Conservation (phyloP, 2,329 filamentous ascomycete species). For the Iodosphaeria phyllophila region DNA sequence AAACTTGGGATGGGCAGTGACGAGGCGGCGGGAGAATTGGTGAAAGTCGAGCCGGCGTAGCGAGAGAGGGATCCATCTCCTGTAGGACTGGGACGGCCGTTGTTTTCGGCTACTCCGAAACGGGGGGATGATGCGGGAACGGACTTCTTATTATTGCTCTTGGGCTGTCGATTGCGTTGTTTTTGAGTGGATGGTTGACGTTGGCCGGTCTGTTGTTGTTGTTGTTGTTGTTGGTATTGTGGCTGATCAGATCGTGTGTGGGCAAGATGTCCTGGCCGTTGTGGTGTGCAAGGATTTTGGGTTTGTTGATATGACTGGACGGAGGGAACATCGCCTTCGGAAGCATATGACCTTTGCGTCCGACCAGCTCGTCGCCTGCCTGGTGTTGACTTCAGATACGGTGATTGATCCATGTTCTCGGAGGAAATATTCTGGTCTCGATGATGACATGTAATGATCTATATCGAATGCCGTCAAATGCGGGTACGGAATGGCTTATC, state of each 20-base stretch:
- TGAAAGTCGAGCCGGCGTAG: conserved; percentile 88
- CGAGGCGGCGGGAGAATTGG: conserved; percentile 82
- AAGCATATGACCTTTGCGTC: conserved; percentile 36
- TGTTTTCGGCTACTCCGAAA: no score
- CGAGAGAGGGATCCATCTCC: conserved; percentile 34
- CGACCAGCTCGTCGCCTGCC: conserved; percentile 22
- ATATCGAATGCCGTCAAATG: no score
- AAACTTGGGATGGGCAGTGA: conserved; percentile 84
- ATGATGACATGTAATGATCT: conserved; percentile 2
- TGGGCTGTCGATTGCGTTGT: no score
- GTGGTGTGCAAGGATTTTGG: conserved; percentile 22
- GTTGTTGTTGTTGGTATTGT: conserved; percentile 10
- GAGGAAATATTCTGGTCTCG: conserved; percentile 4
- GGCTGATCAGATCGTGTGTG: conserved; percentile 12
- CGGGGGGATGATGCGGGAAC: no score
- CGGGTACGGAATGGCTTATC: no score
- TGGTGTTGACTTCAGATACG: conserved; percentile 16
- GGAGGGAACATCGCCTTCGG: conserved; percentile 31
- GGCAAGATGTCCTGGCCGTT: conserved; percentile 12
- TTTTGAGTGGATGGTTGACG: conserved; percentile 15
- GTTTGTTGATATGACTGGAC: conserved; percentile 14
- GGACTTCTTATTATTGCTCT: no score
- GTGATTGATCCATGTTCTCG: conserved; percentile 16
- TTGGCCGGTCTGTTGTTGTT: conserved; percentile 18
- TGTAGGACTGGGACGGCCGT: conserved; percentile 24